Conservation (phyloP, 2,329 filamentous ascomycete species). For the Aspergillus clavatus region DNA sequence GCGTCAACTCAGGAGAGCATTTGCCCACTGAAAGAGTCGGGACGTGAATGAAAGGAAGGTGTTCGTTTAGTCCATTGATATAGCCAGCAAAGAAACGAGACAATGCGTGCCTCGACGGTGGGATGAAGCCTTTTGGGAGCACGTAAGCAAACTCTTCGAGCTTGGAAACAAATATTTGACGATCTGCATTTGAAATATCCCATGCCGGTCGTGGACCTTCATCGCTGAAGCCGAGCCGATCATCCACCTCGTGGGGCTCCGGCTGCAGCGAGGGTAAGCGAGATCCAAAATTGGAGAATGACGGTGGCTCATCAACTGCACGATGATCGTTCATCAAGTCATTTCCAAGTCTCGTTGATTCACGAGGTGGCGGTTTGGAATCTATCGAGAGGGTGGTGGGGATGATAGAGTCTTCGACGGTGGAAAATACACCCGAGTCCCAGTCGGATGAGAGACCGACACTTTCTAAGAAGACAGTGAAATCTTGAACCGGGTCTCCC, state of each 20-base stretch:
- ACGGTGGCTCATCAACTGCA: conserved; percentile 38
- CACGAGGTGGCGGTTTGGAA: conserved; percentile 31
- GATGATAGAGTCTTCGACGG: conserved; percentile 38
- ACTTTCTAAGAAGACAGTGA: conserved; percentile 46
- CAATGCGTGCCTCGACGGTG: conserved; percentile 47
- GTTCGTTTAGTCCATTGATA: conserved; percentile 48
- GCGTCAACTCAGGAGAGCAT: conserved; percentile 45
- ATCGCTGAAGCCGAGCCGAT: conserved; percentile 39
- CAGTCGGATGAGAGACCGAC: conserved; percentile 48
- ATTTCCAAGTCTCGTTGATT: conserved; percentile 34
- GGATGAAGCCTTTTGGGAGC: conserved; percentile 44
- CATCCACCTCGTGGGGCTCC: conserved; percentile 42
- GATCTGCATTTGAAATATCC: conserved; percentile 45
- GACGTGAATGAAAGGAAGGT: conserved; percentile 50
- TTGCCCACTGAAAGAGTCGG: conserved; percentile 44
- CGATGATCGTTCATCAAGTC: conserved; percentile 39
- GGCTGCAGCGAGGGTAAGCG: conserved; percentile 45
- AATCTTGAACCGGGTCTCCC: conserved; percentile 47
- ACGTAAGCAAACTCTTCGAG: conserved; percentile 44
- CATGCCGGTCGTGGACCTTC: conserved; percentile 42
- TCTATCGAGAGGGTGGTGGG: conserved; percentile 35
- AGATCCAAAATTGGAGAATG: conserved; percentile 47
- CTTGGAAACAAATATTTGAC: conserved; percentile 42
- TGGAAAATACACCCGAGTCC: conserved; percentile 46
- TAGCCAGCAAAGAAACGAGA: conserved; percentile 50